These are phyloP conservation scores for Tulasnella calospora DNA, from an alignment of 768 basidiomycete species.

Conservation along the genomic window DNA sequence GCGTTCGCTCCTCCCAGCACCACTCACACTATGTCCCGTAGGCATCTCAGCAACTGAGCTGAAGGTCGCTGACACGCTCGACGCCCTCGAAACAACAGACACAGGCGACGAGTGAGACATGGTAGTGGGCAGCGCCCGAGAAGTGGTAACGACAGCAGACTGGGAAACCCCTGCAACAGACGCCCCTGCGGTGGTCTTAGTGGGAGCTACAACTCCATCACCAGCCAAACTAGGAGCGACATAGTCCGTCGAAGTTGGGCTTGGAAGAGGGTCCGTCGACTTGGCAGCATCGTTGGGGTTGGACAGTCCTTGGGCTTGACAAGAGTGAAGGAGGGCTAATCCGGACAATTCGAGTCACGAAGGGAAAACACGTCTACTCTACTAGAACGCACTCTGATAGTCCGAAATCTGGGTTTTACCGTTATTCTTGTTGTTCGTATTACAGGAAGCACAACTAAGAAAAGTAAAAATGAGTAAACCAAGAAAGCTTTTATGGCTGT, in stretches of 20 bases:
- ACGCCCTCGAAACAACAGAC: neutral
- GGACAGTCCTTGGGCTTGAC: neutral
- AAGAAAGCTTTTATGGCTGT: neutral
- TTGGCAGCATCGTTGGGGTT: neutral
- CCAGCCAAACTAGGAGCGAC: constrained; percentile 4
- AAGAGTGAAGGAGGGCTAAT: neutral
- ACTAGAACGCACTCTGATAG: neutral
- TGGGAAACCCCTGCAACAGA: neutral
- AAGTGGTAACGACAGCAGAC: neutral
- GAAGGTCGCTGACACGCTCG: neutral
- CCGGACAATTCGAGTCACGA: neutral
- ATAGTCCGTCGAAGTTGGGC: neutral
- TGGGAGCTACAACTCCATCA: neutral
- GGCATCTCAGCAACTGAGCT: neutral
- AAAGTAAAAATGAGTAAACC: neutral
- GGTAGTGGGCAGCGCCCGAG: neutral
- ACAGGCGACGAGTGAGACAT: neutral
- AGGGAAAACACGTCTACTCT: neutral
- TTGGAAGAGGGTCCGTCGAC: constrained; percentile 8
- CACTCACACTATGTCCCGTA: neutral
- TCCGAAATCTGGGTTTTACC: constrained; percentile 10
- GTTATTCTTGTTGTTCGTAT: constrained; percentile 12
- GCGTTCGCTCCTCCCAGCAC: neutral
- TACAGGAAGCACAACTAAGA: constrained; percentile 14
- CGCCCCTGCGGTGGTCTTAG: neutral